Conservation (phyloP, 176 grass and related monocot genomes). For the Oryza meyeriana region DNA sequence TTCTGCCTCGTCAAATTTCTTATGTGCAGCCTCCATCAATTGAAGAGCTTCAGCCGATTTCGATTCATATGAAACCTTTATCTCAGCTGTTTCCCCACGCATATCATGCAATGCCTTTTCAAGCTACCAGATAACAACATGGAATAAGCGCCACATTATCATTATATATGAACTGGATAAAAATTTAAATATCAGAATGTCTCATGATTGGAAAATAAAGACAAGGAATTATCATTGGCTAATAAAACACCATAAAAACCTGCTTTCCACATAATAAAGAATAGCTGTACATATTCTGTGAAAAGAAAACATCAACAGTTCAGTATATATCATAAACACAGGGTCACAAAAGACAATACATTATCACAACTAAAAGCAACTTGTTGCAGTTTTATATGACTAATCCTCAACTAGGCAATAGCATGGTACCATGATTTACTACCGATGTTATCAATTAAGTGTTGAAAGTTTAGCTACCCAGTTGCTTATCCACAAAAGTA, state of each 20-base stretch:
- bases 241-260: too few species aligned
- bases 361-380: neutral
- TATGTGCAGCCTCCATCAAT: conserved; percentile 63
- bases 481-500: neutral
- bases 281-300: too few species aligned
- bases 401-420: neutral
- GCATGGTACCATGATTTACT: neutral
- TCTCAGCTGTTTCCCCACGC: conserved; percentile 69
- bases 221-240: too few species aligned
- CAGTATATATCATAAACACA: too few species aligned
- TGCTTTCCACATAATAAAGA: too few species aligned
- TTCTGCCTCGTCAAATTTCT: conserved; percentile 76
- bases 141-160: conserved; percentile 22
- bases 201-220: neutral
- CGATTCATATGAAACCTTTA: conserved; percentile 73
- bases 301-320: too few species aligned
- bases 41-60: conserved; percentile 56
- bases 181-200: neutral
- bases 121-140: conserved; percentile 61
- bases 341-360: too few species aligned
- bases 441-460: neutral
- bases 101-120: conserved; percentile 87
- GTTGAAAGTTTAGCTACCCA: neutral
- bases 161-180: neutral
- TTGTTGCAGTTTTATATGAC: neutral